Base-by-base conservation (phyloP, 306 rosid genomes). In the Cucumis cinereus region DNA sequence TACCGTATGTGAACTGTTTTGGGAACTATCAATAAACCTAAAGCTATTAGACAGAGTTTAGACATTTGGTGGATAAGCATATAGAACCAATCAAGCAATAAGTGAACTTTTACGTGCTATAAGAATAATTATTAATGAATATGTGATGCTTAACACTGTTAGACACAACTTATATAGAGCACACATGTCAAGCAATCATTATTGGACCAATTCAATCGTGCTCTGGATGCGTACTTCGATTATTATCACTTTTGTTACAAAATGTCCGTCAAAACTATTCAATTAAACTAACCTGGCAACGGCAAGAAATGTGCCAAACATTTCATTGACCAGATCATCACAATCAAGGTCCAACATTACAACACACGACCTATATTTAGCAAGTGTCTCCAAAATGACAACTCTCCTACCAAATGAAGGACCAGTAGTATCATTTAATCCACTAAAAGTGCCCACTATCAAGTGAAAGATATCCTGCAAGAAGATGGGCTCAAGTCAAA, bases 271-370 rank as follows among this genome's bases (percentile, higher is more conserved):
- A 2, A 30, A 30, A 30, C 35, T 30, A 30, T 3, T 30, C 35
- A 30, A 30, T 10, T 47, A 73, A 75, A 80, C 93, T 68, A 82
- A 95, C 99, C 99, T 95, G 88, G 90, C 97, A 84, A 90, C 98
- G 0, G 86, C 83, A 59, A 95, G 80, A 86, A 95, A 95, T 52
- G 91, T 89, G 84, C 84, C 83, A 91, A 95, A 90, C 95, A 95
- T 95, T 79, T 90, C 97, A 80, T 86, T 86, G 79, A 95, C 99
- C 85, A 95, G 83, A 80, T 89, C 97, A 80, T 92, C 88, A 79
- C 99, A 95, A 86, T 95, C 99, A 64, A 95, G 99, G 83, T 95
- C 99, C 86, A 95, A 81, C 98, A 95, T 95, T 77, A 95, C 99
- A 77, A 95, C 99, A 61, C 99, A 95, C 11, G 99, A 95, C 87